phyloP scores from a whole-genome alignment of 345 rosid genomes.

The Aegle marmelos region DNA sequence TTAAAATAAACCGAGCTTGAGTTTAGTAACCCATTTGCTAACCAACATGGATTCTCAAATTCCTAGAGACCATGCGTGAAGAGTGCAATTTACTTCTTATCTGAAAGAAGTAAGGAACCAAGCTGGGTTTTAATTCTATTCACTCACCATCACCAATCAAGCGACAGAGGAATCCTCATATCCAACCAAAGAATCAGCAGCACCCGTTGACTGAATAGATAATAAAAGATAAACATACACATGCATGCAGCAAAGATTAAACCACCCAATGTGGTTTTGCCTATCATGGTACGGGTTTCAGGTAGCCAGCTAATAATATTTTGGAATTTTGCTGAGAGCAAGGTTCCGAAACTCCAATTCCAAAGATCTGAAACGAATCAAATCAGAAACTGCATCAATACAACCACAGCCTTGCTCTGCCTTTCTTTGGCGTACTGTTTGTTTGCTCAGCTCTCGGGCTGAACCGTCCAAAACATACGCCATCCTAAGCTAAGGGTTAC shows the following conservation, averaged over 20 bases:
- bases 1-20: too few species aligned
- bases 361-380: conserved; percentile 27
- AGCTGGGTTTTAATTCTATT: neutral
- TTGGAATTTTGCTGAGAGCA: conserved; percentile 14
- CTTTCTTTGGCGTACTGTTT: conserved; percentile 9
- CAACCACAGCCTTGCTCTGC: neutral
- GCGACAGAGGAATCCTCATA: neutral
- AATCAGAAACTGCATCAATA: conserved; percentile 4
- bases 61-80: too few species aligned
- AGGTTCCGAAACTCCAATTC: conserved; percentile 27
- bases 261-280: neutral
- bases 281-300: conserved; percentile 1
- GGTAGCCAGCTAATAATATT: conserved; percentile 17
- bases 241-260: neutral
- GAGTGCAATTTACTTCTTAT: neutral
- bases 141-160: conserved; percentile 5
- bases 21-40: too few species aligned
- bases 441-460: neutral
- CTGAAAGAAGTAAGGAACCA: neutral
- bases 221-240: neutral
- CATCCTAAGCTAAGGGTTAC: conserved; percentile 4
- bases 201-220: conserved; percentile 6
- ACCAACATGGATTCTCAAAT: too few species aligned
- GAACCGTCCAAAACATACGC: neutral
- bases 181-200: conserved; percentile 8